Evolutionary conservation across 2,329 filamentous ascomycete species (phyloP), one percentile per base, ranked within the genome.

Genomic region (Fusarium veterinarium): DNA sequence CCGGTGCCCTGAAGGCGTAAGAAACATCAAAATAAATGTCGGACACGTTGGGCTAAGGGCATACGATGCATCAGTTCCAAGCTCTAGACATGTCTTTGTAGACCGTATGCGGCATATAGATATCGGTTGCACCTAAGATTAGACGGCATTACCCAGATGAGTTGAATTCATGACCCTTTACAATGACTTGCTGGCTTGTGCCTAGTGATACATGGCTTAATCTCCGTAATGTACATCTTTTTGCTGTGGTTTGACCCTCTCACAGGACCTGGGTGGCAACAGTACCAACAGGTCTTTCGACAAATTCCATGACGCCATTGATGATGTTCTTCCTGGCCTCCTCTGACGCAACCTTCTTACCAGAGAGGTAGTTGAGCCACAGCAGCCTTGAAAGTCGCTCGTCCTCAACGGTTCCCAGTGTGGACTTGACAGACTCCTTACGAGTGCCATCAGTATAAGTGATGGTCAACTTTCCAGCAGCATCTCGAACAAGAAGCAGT

Each of bases 361-460:
- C 96, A 8, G 90, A 94, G 37, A 99, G 85, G 82, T 97, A 99
- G 75, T 95, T 92, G 79, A 98, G 83, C 95, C 95, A 98, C 28
- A 98, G 84, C 67, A 95, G 84, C 64, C 93, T 89, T 63, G 92
- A 92, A 17, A 99, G 86, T 60, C 95, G 86, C 84, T 96, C 93
- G 78, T 98, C 96, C 0, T 82, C 77, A 2, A 98, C 90, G 0
- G 86, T 84, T 3, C 96, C 96, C 75, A 98, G 80, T 11, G 85
- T 80, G 81, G 88, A 80, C 84, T 86, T 82, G 55, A 81, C 84
- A 64, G 77, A 76, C 75, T 81, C 75, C 79, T 83, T 79, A 79
- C 85, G 86, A 49, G 87, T 85, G 69, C 91, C 88, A 72, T 90
- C 84, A 70, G 92, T 88, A 76, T 91, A 95, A 72, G 91, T 86